These are phyloP conservation scores for Besnoitia besnoiti DNA, from an alignment of 169 alveolate species.

Conservation along the genomic window DNA sequence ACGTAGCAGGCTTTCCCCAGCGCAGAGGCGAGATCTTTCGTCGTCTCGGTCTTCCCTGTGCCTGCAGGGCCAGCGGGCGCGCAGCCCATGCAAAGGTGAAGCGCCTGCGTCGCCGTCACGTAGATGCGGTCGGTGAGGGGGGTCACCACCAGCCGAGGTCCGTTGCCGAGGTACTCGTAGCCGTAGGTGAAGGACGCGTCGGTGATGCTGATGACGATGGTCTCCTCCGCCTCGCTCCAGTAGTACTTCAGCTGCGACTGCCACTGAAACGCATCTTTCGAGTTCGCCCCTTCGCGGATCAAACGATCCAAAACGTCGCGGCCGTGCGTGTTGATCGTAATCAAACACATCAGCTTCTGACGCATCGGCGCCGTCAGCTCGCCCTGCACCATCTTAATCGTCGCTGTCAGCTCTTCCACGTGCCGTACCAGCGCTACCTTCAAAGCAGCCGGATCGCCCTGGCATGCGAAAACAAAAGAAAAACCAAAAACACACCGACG, in stretches of 20 bases:
- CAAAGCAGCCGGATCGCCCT: slow-evolving; percentile 43
- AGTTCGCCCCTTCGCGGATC: slow-evolving; percentile 84
- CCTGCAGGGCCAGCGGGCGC: slow-evolving; percentile 99
- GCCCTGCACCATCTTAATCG: slow-evolving; percentile 92
- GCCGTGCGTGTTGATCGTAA: slow-evolving; percentile 95
- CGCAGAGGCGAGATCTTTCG: slow-evolving; percentile 82
- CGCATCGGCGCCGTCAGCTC: slow-evolving; percentile 86
- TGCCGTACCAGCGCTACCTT: slow-evolving; percentile 62
- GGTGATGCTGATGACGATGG: slow-evolving; percentile 88
- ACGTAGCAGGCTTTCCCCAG: slow-evolving; percentile 96
- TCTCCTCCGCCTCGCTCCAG: slow-evolving; percentile 85
- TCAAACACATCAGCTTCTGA: slow-evolving; percentile 93
- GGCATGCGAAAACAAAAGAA: background rate
- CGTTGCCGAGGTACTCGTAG: slow-evolving; percentile 96
- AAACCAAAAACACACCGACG: background rate
- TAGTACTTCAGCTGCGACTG: slow-evolving; percentile 94
- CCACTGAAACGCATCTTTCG: slow-evolving; percentile 95
- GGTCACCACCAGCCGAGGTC: slow-evolving; percentile 95
- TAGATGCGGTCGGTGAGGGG: slow-evolving; percentile 97
- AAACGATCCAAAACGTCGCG: slow-evolving; percentile 94
- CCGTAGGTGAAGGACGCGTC: slow-evolving; percentile 94
- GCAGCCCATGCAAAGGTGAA: slow-evolving; percentile 96
- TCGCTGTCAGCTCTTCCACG: slow-evolving; percentile 69
- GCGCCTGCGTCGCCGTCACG: slow-evolving; percentile 97
- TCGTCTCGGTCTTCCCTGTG: slow-evolving; percentile 96